Conservation (phyloP, 1,284 basidiomycete species). For the Cutaneotrichosporon spelunceum region DNA sequence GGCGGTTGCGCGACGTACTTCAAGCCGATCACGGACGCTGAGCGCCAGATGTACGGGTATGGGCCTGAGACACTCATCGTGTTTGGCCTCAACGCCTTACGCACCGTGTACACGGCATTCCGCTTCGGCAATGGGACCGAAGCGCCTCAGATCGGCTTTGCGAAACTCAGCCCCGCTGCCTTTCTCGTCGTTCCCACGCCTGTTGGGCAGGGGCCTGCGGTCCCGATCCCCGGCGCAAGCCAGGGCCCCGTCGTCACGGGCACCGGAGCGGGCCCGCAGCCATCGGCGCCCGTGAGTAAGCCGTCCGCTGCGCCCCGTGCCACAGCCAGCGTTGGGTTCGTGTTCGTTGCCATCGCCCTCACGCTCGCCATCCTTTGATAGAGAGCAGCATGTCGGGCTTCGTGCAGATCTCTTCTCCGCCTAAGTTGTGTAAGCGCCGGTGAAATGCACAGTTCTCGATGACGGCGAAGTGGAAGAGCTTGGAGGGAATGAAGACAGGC, state of each 20-base stretch:
- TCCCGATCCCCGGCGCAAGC: not conserved
- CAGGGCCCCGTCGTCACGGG: not conserved
- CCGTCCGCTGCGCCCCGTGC: not conserved
- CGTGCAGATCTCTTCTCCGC: not conserved
- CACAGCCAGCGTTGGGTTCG: not conserved
- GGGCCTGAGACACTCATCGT: not conserved
- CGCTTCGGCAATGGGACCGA: not conserved
- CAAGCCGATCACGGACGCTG: not conserved
- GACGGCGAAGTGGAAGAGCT: too few relatives aligned
- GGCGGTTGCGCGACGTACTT: not conserved
- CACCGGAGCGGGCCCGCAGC: not conserved
- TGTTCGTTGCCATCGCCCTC: not conserved
- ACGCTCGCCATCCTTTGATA: not conserved
- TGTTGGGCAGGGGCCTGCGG: not conserved
- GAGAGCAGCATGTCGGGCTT: not conserved
- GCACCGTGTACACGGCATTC: constrained; percentile 6
- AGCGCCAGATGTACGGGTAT: not conserved
- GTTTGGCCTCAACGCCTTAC: not conserved
- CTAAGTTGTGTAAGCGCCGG: not conserved
- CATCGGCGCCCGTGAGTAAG: not conserved
- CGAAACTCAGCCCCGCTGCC: not conserved
- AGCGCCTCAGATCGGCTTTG: constrained; percentile 1
- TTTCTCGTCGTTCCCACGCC: not conserved
- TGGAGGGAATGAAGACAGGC: too few relatives aligned
- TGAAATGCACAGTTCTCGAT: not conserved